phyloP scores from a whole-genome alignment of 768 basidiomycete species.

The Mycena maculata region DNA sequence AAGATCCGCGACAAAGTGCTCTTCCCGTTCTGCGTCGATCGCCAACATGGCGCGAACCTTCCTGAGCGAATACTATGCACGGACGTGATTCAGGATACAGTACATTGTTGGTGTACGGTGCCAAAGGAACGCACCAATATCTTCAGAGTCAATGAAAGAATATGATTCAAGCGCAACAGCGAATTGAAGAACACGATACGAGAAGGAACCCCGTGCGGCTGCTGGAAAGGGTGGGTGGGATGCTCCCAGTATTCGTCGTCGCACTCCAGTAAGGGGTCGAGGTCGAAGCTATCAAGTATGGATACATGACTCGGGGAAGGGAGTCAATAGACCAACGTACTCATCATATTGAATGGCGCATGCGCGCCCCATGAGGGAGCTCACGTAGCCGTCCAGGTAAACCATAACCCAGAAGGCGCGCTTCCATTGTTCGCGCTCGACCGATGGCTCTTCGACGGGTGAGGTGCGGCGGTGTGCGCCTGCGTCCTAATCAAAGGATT shows the following conservation, averaged over 20 bases:
- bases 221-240: conserved; percentile 58
- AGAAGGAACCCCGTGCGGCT: conserved; percentile 63
- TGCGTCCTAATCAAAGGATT: not conserved
- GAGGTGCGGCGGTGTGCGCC: conserved; percentile 3
- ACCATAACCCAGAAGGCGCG: conserved; percentile 58
- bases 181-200: conserved; percentile 57
- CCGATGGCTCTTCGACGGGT: conserved; percentile 36
- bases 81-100: too few relatives aligned
- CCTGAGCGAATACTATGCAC: conserved; percentile 67
- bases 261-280: conserved; percentile 70
- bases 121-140: conserved; percentile 61
- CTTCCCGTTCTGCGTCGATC: conserved; percentile 56
- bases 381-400: conserved; percentile 34
- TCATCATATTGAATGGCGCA: conserved; percentile 69
- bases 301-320: conserved; percentile 10
- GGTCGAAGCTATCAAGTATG: conserved; percentile 70
- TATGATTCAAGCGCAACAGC: conserved; percentile 58
- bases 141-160: conserved; percentile 61
- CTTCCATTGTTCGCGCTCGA: conserved; percentile 72
- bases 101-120: too few relatives aligned
- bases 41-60: conserved; percentile 29
- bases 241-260: conserved; percentile 80
- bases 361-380: conserved; percentile 64
- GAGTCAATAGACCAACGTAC: conserved; percentile 45
- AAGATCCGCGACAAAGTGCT: conserved; percentile 66